phyloP scores from a whole-genome alignment of 257 asterid genomes.

The Cordia subcordata region DNA sequence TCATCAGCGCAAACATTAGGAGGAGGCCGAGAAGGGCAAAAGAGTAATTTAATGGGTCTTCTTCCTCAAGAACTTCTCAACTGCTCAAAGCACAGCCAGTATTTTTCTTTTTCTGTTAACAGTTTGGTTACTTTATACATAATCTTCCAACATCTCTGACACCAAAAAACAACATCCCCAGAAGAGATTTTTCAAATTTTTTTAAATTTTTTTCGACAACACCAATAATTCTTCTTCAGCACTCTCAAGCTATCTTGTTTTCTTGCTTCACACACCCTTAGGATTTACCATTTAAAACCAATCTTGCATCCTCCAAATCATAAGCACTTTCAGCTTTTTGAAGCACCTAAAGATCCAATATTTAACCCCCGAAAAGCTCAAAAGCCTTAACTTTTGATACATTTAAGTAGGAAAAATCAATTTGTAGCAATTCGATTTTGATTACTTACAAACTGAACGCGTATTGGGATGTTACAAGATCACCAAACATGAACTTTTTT shows the following conservation, averaged over 20 bases:
- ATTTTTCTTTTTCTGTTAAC: constrained; percentile 46
- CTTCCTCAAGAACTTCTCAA: too few relatives aligned
- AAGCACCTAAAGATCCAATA: constrained; percentile 25
- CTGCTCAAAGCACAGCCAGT: too few relatives aligned
- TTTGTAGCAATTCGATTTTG: constrained; percentile 17
- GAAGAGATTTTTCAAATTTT: not conserved
- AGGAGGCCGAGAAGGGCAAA: constrained; percentile 30
- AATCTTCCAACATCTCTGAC: constrained; percentile 13
- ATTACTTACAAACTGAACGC: not conserved
- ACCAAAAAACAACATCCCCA: not conserved
- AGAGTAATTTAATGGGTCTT: constrained; percentile 23
- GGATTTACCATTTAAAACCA: constrained; percentile 8
- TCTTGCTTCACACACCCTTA: not conserved
- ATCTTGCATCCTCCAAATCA: constrained; percentile 2
- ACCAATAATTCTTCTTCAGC: not conserved
- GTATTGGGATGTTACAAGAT: too few relatives aligned
- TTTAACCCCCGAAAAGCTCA: not conserved
- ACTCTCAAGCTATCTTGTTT: not conserved
- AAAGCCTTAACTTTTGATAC: constrained; percentile 15
- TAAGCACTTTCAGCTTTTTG: not conserved
- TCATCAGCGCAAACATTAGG: not conserved
- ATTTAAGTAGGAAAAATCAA: constrained; percentile 60
- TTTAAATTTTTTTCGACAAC: not conserved
- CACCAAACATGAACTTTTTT: constrained; percentile 36
- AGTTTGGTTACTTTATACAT: constrained; percentile 32